These are phyloP conservation scores for Phascolomyces articulosus DNA, from an alignment of 371 early-diverging fungal species.

Conservation along the genomic window DNA sequence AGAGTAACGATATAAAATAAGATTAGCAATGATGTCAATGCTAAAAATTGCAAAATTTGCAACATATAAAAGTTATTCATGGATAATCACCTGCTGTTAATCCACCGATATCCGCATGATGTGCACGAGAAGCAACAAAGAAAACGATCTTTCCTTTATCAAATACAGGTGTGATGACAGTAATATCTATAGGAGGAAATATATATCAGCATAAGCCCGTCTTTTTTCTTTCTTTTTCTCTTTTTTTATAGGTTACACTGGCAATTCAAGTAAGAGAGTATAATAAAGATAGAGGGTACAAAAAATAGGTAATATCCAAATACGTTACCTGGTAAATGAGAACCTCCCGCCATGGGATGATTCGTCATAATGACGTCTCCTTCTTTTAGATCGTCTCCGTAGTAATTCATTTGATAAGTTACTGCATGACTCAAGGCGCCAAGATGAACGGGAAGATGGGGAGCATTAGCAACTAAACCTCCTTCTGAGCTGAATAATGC, in stretches of 20 bases:
- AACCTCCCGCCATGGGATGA: slow-evolving; percentile 96
- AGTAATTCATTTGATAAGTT: slow-evolving; percentile 81
- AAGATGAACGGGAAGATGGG: slow-evolving; percentile 96
- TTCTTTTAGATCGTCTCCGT: slow-evolving; percentile 64
- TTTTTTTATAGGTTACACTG: too few relatives aligned
- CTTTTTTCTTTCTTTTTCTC: too few relatives aligned
- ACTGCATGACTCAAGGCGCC: slow-evolving; percentile 95
- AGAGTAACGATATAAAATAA: slow-evolving; percentile 25
- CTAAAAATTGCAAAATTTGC: background rate
- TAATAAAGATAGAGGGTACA: too few relatives aligned
- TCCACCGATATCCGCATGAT: slow-evolving; percentile 97
- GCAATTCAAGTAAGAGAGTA: too few relatives aligned
- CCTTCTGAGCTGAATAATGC: slow-evolving; percentile 95
- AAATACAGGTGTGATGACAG: slow-evolving; percentile 97
- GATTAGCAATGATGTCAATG: slow-evolving; percentile 1
- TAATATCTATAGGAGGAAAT: slow-evolving; percentile 69
- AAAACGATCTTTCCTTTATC: slow-evolving; percentile 79
- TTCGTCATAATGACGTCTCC: slow-evolving; percentile 96
- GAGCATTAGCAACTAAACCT: slow-evolving; percentile 88
- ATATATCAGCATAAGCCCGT: background rate
- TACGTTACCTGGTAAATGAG: slow-evolving; percentile 79
- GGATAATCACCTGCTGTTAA: slow-evolving; percentile 65
- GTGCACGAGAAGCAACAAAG: slow-evolving; percentile 95
- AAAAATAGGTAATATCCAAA: background rate
- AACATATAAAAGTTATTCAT: background rate